Conservation (phyloP, 495 filamentous ascomycete genomes). For the Neurospora sp. region DNA sequence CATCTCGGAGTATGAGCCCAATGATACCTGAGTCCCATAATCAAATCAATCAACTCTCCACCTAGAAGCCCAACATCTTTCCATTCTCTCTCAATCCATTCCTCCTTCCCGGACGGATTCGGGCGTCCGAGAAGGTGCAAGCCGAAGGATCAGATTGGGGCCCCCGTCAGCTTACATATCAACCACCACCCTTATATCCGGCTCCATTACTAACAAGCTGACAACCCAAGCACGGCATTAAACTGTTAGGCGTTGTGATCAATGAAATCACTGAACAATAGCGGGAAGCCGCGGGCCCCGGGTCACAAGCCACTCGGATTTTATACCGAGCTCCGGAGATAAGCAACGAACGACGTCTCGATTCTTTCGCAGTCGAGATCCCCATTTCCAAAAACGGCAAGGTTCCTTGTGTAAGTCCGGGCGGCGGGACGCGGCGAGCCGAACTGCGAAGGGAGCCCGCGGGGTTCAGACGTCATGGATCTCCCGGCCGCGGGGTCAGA, state of each 20-base stretch:
- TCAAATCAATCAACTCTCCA: not conserved
- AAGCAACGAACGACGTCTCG: not conserved
- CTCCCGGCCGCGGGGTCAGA: not conserved
- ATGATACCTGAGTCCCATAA: not conserved
- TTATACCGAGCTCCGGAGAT: not conserved
- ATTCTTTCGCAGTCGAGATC: not conserved
- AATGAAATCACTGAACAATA: not conserved
- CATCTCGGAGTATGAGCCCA: not conserved
- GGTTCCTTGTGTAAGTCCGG: not conserved
- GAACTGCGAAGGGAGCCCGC: not conserved
- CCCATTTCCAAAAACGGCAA: not conserved
- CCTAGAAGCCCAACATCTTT: not conserved
- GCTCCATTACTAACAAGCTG: not conserved
- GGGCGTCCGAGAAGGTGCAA: not conserved
- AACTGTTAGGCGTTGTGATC: not conserved
- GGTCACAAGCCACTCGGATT: not conserved
- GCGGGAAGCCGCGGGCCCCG: not conserved
- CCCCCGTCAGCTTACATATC: not conserved
- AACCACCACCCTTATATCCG: not conserved
- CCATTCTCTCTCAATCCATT: not conserved
- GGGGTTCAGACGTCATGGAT: not conserved
- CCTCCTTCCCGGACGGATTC: not conserved
- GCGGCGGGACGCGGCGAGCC: not conserved
- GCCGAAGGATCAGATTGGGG: not conserved
- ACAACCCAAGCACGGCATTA: not conserved